Evolutionary conservation across 1,284 basidiomycete genomes (phyloP).

Genomic region (Somion occarium): DNA sequence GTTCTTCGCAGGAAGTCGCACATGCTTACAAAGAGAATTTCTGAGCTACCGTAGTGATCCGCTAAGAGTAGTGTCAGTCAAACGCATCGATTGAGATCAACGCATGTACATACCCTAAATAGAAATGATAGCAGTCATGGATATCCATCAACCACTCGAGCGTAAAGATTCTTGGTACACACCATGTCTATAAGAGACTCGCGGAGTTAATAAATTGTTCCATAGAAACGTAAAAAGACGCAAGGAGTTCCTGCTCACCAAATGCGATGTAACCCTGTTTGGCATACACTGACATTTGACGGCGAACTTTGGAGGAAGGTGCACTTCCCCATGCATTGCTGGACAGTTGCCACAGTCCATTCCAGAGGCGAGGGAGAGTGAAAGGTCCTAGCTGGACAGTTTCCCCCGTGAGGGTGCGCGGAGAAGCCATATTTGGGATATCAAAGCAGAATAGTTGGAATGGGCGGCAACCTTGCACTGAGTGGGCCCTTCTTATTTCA

Average conservation of each 20-base stretch:
- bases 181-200: constrained; percentile 32
- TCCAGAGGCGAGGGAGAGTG: constrained; percentile 62
- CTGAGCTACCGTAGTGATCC: constrained; percentile 78
- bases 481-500: too few relatives aligned
- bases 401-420: constrained; percentile 30
- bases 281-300: constrained; percentile 61
- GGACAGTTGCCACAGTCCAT: constrained; percentile 79
- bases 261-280: constrained; percentile 69
- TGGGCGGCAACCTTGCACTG: not conserved
- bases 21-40: constrained; percentile 65
- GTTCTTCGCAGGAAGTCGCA: not conserved
- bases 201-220: not conserved
- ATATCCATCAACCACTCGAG: not conserved
- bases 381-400: constrained; percentile 59
- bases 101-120: constrained; percentile 17
- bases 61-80: constrained; percentile 36
- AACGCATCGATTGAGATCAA: too few relatives aligned
- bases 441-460: not conserved
- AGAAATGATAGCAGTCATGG: not conserved
- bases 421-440: not conserved
- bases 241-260: constrained; percentile 37
- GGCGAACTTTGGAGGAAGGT: constrained; percentile 56
- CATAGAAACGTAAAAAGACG: not conserved
- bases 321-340: constrained; percentile 79
- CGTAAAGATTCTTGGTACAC: constrained; percentile 12